Base-by-base conservation (phyloP, 2,329 filamentous ascomycete genomes). In the Xylaria multiplex region DNA sequence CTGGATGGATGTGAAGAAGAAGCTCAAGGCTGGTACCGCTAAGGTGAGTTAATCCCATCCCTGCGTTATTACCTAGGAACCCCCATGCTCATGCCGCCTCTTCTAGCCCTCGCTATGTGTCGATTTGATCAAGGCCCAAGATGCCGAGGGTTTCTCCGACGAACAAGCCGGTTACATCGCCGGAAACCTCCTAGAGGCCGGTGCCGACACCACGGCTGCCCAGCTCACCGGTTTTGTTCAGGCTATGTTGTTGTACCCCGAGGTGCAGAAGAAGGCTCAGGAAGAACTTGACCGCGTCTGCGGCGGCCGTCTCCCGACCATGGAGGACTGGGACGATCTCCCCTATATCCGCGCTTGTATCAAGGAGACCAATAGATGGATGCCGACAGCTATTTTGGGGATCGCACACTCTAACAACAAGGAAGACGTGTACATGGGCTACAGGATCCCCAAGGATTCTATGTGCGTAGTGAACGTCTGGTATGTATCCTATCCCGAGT, bases 341-440 rank as follows among this genome's bases (percentile, higher is more conserved):
- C 83, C 82, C 0, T 86, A 86, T 65, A 76, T 84, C n/a, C 74
- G 78, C n/a, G 78, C 77, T 37, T 76, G 79, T 22, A 74, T 84
- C 54, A 84, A 85, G 61, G 83, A 86, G 69, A 75, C 72, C 14
- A 71, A 82, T 46, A 77, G 83, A 5, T 85, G 83, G 82, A 80
- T 82, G 72, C 81, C 83, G 1, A 77, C 78, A 0, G 72, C 73
- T 0, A 77, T 79, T 13, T 63, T 81, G 8, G 74, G 78, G 8
- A 74, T 80, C 1, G 80, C 81, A 0, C 79, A 80, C 57, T 79
- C 79, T 22, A 76, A 76, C 7, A 76, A 72, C 22, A 69, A 74
- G 52, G 80, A 81, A 46, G 74, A 80, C 48, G 62, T 72, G 22
- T 81, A 80, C 62, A 75, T 78, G 40, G 81, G 80, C 1, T 78